A percentile compares a stretch with the other conserved stretches of the same genome.
Evolutionary conservation across 306 rosid genomes (phyloP).

Genomic region (Vigna unguiculata): DNA sequence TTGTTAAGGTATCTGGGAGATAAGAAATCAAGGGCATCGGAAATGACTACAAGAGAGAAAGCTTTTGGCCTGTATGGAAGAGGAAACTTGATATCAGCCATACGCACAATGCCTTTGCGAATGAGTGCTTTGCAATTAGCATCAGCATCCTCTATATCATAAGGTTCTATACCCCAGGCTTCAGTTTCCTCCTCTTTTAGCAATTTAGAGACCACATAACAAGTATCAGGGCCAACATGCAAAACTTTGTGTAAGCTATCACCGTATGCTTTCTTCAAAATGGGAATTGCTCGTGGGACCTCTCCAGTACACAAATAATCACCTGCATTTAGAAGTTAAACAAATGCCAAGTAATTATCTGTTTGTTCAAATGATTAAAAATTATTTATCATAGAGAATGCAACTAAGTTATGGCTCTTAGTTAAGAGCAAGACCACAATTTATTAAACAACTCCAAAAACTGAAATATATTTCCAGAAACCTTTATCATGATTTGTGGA

Average conservation of each 20-base stretch:
- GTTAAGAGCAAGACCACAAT: slow-evolving; percentile 13
- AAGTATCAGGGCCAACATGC: slow-evolving; percentile 66
- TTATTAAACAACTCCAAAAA: slow-evolving; percentile 13
- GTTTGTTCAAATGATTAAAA: slow-evolving; percentile 20
- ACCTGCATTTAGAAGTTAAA: slow-evolving; percentile 46
- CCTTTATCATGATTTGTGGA: neutral
- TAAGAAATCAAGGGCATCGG: slow-evolving; percentile 68
- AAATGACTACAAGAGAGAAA: slow-evolving; percentile 66
- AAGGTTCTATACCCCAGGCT: slow-evolving; percentile 82
- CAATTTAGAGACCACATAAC: slow-evolving; percentile 60
- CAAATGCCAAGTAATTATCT: slow-evolving; percentile 9
- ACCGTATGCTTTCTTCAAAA: slow-evolving; percentile 60
- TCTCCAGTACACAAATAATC: slow-evolving; percentile 63
- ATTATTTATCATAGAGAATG: neutral
- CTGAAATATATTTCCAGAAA: slow-evolving; percentile 4
- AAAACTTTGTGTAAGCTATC: slow-evolving; percentile 61
- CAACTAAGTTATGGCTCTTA: neutral
- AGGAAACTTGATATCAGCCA: slow-evolving; percentile 66
- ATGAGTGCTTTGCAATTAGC: slow-evolving; percentile 61
- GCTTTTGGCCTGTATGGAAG: slow-evolving; percentile 70
- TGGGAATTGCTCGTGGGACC: slow-evolving; percentile 55
- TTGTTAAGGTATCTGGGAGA: slow-evolving; percentile 72
- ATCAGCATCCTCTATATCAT: slow-evolving; percentile 67
- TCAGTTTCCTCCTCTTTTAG: slow-evolving; percentile 65
- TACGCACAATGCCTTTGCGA: slow-evolving; percentile 62